phyloP scores from a whole-genome alignment of 108 stramenopile species.

The Nitzschia palea region DNA sequence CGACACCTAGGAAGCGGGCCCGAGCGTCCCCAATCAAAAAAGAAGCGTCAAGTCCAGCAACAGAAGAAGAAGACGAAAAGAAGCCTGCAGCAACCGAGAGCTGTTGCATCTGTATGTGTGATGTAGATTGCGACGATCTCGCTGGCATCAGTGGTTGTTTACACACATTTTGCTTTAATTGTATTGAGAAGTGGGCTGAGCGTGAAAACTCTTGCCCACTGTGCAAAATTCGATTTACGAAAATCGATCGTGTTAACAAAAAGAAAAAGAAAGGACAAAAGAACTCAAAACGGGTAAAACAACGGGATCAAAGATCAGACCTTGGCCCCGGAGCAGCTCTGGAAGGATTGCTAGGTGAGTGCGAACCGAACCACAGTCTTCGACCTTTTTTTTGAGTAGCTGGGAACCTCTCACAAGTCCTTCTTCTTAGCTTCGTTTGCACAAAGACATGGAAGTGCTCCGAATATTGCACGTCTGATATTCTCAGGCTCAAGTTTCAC shows the following conservation, averaged over 20 bases:
- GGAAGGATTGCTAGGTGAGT: slow-evolving; percentile 46
- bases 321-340: slow-evolving; percentile 30
- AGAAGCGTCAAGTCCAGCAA: slow-evolving; percentile 2
- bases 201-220: slow-evolving; percentile 87
- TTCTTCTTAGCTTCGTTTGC: slow-evolving; percentile 3
- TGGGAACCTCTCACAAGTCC: neutral
- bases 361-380: neutral
- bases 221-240: slow-evolving; percentile 81
- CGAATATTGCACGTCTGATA: neutral
- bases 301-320: slow-evolving; percentile 68
- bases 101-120: slow-evolving; percentile 83
- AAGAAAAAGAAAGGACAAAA: slow-evolving; percentile 32
- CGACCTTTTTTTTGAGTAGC: neutral
- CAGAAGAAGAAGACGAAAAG: slow-evolving; percentile 11
- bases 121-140: slow-evolving; percentile 54
- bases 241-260: slow-evolving; percentile 69
- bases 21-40: slow-evolving; percentile 13
- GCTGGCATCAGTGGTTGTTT: slow-evolving; percentile 70
- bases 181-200: slow-evolving; percentile 87
- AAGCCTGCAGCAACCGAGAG: slow-evolving; percentile 17
- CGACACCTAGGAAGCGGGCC: slow-evolving; percentile 20
- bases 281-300: slow-evolving; percentile 66
- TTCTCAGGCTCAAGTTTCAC: neutral
- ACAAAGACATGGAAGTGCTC: neutral
- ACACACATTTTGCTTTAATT: slow-evolving; percentile 84